Conservation (phyloP, 352 stramenopile genomes). For the Phytophthora idaei region DNA sequence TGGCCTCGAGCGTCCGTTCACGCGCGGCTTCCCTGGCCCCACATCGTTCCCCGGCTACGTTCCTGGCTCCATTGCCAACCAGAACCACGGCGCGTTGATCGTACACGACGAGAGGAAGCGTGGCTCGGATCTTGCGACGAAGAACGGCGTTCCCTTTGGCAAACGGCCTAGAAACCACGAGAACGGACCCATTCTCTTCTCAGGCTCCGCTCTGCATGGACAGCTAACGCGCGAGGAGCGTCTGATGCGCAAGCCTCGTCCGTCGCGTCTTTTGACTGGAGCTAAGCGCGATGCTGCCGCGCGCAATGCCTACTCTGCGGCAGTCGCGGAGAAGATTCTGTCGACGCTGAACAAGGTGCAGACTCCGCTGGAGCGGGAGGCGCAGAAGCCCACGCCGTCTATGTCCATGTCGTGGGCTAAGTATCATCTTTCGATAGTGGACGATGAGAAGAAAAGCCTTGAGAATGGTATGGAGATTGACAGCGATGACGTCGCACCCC, state of each 20-base stretch:
- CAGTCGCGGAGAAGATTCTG: constrained; percentile 80
- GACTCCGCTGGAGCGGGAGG: constrained; percentile 73
- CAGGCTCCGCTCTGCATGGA: constrained; percentile 35
- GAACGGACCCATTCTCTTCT: constrained; percentile 48
- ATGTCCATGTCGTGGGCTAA: constrained; percentile 88
- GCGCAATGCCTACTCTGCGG: constrained; percentile 75
- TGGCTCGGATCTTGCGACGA: constrained; percentile 18
- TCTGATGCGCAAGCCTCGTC: constrained; percentile 58
- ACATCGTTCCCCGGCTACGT: constrained; percentile 44
- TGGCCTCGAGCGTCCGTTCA: constrained; percentile 44
- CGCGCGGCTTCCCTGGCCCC: constrained; percentile 31
- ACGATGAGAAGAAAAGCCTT: constrained; percentile 29
- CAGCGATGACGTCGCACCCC: constrained; percentile 51
- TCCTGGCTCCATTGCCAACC: constrained; percentile 40
- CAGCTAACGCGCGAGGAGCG: constrained; percentile 60
- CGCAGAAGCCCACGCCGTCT: constrained; percentile 73
- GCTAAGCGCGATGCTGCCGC: constrained; percentile 58
- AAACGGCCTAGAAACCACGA: constrained; percentile 55
- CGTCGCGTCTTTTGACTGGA: constrained; percentile 78
- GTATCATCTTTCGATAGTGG: constrained; percentile 71
- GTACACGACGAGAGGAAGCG: constrained; percentile 28
- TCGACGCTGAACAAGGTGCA: constrained; percentile 85
- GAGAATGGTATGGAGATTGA: constrained; percentile 35
- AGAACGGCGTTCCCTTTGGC: constrained; percentile 39
- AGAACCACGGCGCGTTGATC: constrained; percentile 31